phyloP scores from a whole-genome alignment of 768 basidiomycete species.

The Mycena albidolilacea region DNA sequence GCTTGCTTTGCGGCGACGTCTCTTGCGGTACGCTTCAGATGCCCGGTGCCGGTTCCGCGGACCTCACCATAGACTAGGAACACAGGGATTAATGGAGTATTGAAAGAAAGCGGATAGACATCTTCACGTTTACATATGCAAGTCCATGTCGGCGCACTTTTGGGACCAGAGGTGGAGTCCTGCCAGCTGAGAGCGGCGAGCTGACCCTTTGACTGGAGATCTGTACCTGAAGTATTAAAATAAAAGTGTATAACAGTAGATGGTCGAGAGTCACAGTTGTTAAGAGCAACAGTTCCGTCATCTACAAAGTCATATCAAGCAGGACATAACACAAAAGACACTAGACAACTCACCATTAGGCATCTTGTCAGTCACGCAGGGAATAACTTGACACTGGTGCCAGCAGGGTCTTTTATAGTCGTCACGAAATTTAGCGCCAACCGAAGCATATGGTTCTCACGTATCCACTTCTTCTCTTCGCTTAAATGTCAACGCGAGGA shows the following conservation, averaged over 20 bases:
- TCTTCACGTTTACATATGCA: slow-evolving; percentile 70
- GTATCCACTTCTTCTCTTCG: slow-evolving; percentile 18
- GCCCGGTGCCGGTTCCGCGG: slow-evolving; percentile 64
- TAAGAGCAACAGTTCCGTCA: slow-evolving; percentile 49
- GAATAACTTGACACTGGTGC: neutral
- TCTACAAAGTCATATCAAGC: slow-evolving; percentile 26
- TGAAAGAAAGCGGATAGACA: slow-evolving; percentile 24
- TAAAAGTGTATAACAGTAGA: neutral
- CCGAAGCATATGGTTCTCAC: slow-evolving; percentile 16
- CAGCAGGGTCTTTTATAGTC: slow-evolving; percentile 9
- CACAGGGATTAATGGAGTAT: slow-evolving; percentile 24
- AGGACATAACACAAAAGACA: neutral
- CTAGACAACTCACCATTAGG: slow-evolving; percentile 24
- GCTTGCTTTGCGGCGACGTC: slow-evolving; percentile 64
- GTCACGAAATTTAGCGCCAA: slow-evolving; percentile 18
- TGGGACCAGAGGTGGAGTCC: slow-evolving; percentile 60
- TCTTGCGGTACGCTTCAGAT: slow-evolving; percentile 66
- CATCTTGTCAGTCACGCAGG: slow-evolving; percentile 2
- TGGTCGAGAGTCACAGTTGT: slow-evolving; percentile 55
- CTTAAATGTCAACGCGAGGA: slow-evolving; percentile 3
- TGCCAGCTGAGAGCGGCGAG: slow-evolving; percentile 69
- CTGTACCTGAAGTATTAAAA: slow-evolving; percentile 49
- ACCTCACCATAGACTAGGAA: slow-evolving; percentile 65
- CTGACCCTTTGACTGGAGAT: slow-evolving; percentile 65
- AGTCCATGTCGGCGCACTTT: slow-evolving; percentile 67